Conservation (phyloP, 345 rosid species). For the Psidium friedrichsthalianum region DNA sequence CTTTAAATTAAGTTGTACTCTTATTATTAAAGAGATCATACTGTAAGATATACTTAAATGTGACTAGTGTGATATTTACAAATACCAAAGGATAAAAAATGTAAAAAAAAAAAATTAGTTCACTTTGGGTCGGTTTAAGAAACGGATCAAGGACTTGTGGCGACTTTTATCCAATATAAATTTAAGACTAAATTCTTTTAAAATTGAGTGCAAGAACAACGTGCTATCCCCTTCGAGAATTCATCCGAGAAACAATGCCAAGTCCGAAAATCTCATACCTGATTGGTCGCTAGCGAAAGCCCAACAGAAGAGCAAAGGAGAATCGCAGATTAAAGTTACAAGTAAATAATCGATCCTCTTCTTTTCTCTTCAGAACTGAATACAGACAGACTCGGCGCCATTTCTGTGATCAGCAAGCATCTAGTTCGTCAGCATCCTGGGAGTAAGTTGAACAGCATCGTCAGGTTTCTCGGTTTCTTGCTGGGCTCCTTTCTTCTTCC, state of each 20-base stretch:
- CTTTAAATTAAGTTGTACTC: too few species aligned
- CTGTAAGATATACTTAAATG: too few species aligned
- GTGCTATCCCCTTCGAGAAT: background rate
- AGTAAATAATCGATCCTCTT: background rate
- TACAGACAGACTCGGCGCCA: too few species aligned
- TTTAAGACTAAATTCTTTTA: background rate
- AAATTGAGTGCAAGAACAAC: background rate
- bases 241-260: background rate
- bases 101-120: background rate
- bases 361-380: too few species aligned
- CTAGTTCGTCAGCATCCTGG: too few species aligned
- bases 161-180: background rate
- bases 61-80: too few species aligned
- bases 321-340: background rate
- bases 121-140: background rate
- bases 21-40: too few species aligned
- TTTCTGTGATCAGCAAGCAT: too few species aligned
- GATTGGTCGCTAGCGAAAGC: background rate
- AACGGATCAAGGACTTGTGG: background rate
- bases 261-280: background rate
- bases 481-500: too few species aligned
- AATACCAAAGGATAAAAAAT: background rate
- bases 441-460: too few species aligned
- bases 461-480: too few species aligned
- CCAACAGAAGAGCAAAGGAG: background rate